Base-by-base conservation (phyloP, 208 protist species). In the Wallacemonas sp. region DNA sequence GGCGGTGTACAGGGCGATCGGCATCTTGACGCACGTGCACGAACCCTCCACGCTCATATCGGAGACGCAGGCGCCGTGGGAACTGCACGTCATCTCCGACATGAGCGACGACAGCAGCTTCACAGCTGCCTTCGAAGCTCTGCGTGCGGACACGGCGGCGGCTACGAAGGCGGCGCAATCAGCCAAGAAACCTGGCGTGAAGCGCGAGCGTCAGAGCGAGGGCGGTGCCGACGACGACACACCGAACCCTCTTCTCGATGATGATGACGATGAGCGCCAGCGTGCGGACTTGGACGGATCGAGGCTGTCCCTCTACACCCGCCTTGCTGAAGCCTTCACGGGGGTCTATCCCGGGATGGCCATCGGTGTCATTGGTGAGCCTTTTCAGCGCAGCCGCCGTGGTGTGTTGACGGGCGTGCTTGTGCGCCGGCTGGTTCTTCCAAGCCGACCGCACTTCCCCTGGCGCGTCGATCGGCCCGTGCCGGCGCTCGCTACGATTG, bases 281-380 rank as follows among this genome's bases (percentile, higher is more conserved):
- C 75, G 79, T 8, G 15, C 26, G 12, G 36, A 45, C 30, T 11
- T 42, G 15, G 41, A 55, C 39, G 41, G 30, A 4, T 47, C 41
- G 2, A 60, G 78, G 2, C 54, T 96, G 26, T 90, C 86, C 4
- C 73, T 96, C 15, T 96, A 86, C 75, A 81, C 75, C 6, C 76
- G 72, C 31, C 66, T 84, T 17, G 63, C 84, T 11, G 58, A 56
- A 2, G 61, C 72, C 31, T 96, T 93, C 65, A 94, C 81, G 1
- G 90, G 90, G 0, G 66, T 96, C n/a, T 91, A 90, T 58, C 75
- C 87, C 6, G 90, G 90, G 26, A 91, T 90, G 80, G 86, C 80
- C 0, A 65, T 96, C 26, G 88, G 90, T 22, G 54, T 96, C 30
- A 62, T 90, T n/a, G 90, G 88, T 30, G 84, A 91, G n/a, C 73